Percentiles rank a stretch among this genome's conserved stretches.
phyloP scores from a whole-genome alignment of 371 early-diverging fungal genomes.

The Mortierella polycephala region DNA sequence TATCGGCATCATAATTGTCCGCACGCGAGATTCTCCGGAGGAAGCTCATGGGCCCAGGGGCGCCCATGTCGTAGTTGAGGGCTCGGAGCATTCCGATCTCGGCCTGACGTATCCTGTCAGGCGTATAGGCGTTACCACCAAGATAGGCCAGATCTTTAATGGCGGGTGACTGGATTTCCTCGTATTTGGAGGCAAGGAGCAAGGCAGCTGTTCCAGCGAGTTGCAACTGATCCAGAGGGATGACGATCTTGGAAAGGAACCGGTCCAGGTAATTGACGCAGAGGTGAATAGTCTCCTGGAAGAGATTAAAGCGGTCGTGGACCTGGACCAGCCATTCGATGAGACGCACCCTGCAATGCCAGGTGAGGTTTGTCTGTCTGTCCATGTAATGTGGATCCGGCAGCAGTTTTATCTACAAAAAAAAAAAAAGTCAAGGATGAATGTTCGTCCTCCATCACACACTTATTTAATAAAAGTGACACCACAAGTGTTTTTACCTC shows the following conservation, averaged over 20 bases:
- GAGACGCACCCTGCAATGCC: conserved; percentile 84
- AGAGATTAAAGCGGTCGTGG: conserved; percentile 82
- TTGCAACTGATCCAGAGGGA: conserved; percentile 84
- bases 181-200: conserved; percentile 90
- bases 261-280: conserved; percentile 90
- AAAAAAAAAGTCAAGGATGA: conserved; percentile 12
- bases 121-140: conserved; percentile 67
- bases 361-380: conserved; percentile 79
- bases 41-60: conserved; percentile 81
- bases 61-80: conserved; percentile 77
- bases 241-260: conserved; percentile 79
- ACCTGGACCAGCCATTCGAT: conserved; percentile 83
- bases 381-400: conserved; percentile 83
- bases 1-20: conserved; percentile 80
- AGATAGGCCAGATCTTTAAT: conserved; percentile 71
- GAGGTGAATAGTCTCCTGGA: conserved; percentile 91
- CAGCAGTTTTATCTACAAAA: conserved; percentile 58
- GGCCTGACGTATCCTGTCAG: conserved; percentile 73
- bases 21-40: conserved; percentile 82
- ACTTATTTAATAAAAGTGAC: background rate
- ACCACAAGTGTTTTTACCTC: conserved; percentile 60
- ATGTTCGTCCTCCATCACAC: background rate
- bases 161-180: conserved; percentile 84
- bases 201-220: conserved; percentile 87
- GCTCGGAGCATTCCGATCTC: conserved; percentile 79